Base-by-base conservation (phyloP, 2,329 filamentous ascomycete genomes). In the Pestalotiopsis sp. region DNA sequence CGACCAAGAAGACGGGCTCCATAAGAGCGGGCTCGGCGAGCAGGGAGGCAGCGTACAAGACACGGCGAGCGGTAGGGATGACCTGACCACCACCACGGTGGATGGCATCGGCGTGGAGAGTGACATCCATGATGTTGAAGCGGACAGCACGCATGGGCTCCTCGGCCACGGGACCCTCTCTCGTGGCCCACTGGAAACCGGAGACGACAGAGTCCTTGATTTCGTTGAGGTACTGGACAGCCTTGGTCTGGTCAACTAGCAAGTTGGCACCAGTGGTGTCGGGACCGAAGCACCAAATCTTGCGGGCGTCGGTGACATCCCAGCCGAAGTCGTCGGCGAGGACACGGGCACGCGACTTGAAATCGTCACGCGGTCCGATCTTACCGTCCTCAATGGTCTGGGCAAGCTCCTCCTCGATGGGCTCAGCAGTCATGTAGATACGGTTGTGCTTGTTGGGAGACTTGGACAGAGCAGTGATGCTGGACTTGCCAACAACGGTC, bases 371-470 rank as follows among this genome's bases (percentile, higher is more conserved):
- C 75, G 96, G 93, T 80, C 85, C 88, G 83, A 99, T 94, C 89
- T 94, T 96, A 87, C 96, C 96, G 68, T 81, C 75, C 88, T 99
- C 96, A 75, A 99, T 99, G 80, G 92, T 93, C 80, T 90, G 90
- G 78, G 93, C 89, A 71, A 99, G 92, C 78, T 98, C 96, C 90
- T 99, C 96, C 60, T 90, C 90, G 68, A 99, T 89, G 78, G 96
- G 96, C 86, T 94, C 87, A 74, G 96, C 96, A 84, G 89, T 90
- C 86, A 99, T 91, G 89, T 98, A 99, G 71, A 99, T 90, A 94
- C 96, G 95, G 91, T 99, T 99, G 93, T 99, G 96, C 94, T 99
- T 99, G 93, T 99, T 99, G 87, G 96, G 96, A 63, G 96, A 99
- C 90, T 99, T 99, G 85, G 96, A 98, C 80, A 99, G 89, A 76